Evolutionary conservation across 805 yeast species (phyloP).

Genomic region (Nakazawaea ishiwadae): DNA sequence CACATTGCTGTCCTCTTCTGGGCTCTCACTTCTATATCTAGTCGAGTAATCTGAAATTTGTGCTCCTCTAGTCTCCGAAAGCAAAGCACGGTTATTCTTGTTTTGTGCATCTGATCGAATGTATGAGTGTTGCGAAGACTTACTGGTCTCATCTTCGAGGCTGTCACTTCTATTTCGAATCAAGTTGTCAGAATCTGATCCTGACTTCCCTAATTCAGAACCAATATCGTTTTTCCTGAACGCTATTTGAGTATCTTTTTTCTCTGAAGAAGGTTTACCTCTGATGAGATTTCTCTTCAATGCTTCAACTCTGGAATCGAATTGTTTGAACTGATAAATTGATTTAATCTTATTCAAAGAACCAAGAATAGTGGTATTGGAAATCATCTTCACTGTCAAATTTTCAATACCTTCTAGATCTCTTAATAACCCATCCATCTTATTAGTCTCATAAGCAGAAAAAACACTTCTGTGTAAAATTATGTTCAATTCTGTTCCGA

Average conservation of each 20-base stretch:
- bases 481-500: neutral
- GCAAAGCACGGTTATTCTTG: too few species aligned
- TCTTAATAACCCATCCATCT: neutral
- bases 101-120: too few species aligned
- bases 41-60: too few species aligned
- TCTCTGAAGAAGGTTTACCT: neutral
- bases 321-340: neutral
- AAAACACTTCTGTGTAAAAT: neutral
- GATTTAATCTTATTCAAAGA: constrained; percentile 2
- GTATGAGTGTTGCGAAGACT: too few species aligned
- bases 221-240: too few species aligned
- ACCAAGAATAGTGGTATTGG: constrained; percentile 2
- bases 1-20: too few species aligned
- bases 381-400: constrained; percentile 1
- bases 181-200: too few species aligned
- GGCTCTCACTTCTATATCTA: too few species aligned
- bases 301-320: neutral
- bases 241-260: neutral
- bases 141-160: too few species aligned
- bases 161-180: too few species aligned
- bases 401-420: neutral
- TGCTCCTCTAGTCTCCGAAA: too few species aligned
- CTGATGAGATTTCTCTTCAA: neutral
- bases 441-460: neutral
- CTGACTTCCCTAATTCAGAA: too few species aligned